These are phyloP conservation scores for Trichosporon inkin DNA, from an alignment of 1,284 basidiomycete genomes.

Conservation along the genomic window DNA sequence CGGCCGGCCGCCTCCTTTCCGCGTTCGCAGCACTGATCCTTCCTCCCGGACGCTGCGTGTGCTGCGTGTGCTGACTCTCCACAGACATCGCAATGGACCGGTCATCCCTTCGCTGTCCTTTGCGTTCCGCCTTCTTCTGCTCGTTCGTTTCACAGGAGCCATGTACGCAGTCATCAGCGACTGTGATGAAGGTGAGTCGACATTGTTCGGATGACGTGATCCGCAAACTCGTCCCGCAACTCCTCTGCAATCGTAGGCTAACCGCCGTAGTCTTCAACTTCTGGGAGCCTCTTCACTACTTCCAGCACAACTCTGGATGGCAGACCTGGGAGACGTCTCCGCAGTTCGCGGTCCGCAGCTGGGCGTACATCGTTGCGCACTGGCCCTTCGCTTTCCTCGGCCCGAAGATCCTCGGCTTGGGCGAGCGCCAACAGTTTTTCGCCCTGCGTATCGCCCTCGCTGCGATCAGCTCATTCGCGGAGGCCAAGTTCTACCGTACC, in stretches of 20 bases:
- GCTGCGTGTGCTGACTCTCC: background rate
- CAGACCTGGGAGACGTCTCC: constrained; percentile 98
- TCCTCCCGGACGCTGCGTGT: too few species aligned
- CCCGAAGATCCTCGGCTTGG: constrained; percentile 44
- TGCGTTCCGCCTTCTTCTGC: constrained; percentile 75
- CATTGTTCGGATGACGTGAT: background rate
- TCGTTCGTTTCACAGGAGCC: constrained; percentile 76
- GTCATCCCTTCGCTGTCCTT: constrained; percentile 78
- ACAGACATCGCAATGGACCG: constrained; percentile 53
- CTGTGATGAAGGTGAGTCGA: constrained; percentile 83
- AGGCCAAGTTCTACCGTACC: constrained; percentile 78
- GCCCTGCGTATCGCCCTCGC: constrained; percentile 76
- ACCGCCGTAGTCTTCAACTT: constrained; percentile 80
- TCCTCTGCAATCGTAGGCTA: background rate
- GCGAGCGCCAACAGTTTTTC: constrained; percentile 63
- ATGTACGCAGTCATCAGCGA: constrained; percentile 96
- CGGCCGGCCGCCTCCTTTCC: too few species aligned
- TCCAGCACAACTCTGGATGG: constrained; percentile 77
- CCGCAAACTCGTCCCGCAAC: background rate
- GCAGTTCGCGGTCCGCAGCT: constrained; percentile 82
- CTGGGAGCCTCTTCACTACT: constrained; percentile 94
- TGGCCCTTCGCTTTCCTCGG: constrained; percentile 47
- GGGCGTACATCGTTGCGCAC: constrained; percentile 85
- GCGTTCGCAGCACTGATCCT: too few species aligned
- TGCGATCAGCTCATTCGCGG: constrained; percentile 67